phyloP scores from a whole-genome alignment of 208 protist species.

The Crithidia brevicula region DNA sequence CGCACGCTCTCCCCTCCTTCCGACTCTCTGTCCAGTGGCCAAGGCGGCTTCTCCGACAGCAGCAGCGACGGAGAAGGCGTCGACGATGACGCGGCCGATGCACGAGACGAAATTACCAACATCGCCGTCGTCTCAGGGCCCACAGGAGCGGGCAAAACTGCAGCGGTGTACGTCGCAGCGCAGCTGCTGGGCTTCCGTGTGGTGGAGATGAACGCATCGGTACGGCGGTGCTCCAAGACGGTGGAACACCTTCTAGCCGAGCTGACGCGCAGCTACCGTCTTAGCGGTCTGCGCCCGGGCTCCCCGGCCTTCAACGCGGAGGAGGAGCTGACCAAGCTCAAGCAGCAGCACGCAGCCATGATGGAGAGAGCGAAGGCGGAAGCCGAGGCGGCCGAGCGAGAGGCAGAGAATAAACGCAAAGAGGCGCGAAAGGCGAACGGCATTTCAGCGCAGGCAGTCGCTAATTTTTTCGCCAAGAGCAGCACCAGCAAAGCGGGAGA shows the following conservation, averaged over 20 bases:
- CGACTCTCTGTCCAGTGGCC: neutral
- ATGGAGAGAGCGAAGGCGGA: constrained; percentile 30
- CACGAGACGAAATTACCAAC: constrained; percentile 76
- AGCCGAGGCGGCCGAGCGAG: constrained; percentile 25
- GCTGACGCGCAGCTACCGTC: constrained; percentile 74
- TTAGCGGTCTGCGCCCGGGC: constrained; percentile 42
- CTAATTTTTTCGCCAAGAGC: constrained; percentile 58
- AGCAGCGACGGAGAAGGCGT: neutral
- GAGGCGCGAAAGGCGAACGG: constrained; percentile 56
- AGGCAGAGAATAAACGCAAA: constrained; percentile 13
- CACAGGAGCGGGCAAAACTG: constrained; percentile 77
- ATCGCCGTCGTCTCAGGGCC: constrained; percentile 79
- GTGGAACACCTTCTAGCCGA: constrained; percentile 81
- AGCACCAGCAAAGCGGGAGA: constrained; percentile 4
- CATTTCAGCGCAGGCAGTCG: constrained; percentile 72
- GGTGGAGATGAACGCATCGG: constrained; percentile 84
- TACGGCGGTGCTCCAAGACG: constrained; percentile 67
- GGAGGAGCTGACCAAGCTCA: constrained; percentile 70
- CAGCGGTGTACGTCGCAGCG: constrained; percentile 80
- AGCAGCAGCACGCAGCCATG: constrained; percentile 55
- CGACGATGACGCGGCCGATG: constrained; percentile 16
- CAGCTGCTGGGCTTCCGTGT: constrained; percentile 76
- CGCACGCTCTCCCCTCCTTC: neutral
- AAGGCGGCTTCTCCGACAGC: neutral
- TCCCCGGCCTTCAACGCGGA: constrained; percentile 52